phyloP scores from a whole-genome alignment of 768 basidiomycete species.

The Lactarius vividus region DNA sequence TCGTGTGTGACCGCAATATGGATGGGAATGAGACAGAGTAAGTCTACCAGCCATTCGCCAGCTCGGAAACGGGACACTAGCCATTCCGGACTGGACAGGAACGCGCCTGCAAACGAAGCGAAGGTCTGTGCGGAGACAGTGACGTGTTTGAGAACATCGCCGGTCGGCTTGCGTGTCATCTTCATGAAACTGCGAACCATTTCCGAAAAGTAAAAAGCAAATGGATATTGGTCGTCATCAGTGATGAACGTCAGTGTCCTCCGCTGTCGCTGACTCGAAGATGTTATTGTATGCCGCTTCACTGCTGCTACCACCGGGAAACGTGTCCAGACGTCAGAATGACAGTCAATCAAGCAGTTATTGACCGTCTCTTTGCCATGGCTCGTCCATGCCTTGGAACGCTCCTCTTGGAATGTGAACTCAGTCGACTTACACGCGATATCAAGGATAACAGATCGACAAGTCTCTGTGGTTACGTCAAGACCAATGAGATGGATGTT shows the following conservation, averaged over 20 bases:
- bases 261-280: slow-evolving; percentile 31
- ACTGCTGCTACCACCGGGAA: slow-evolving; percentile 19
- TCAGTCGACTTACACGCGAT: slow-evolving; percentile 57
- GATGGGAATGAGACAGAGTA: slow-evolving; percentile 62
- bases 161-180: slow-evolving; percentile 51
- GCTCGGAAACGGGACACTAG: slow-evolving; percentile 42
- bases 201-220: slow-evolving; percentile 43
- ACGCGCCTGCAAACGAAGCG: slow-evolving; percentile 29
- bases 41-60: slow-evolving; percentile 62
- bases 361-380: slow-evolving; percentile 35
- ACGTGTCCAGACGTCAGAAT: slow-evolving; percentile 15
- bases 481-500: slow-evolving; percentile 46
- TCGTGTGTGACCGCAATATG: slow-evolving; percentile 59
- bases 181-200: slow-evolving; percentile 47
- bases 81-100: slow-evolving; percentile 18
- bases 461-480: slow-evolving; percentile 35
- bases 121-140: slow-evolving; percentile 37
- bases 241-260: slow-evolving; percentile 47
- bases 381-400: slow-evolving; percentile 27
- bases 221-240: slow-evolving; percentile 37
- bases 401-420: slow-evolving; percentile 51
- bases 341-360: slow-evolving; percentile 35
- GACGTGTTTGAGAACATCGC: slow-evolving; percentile 41
- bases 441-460: slow-evolving; percentile 45
- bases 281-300: slow-evolving; percentile 15